A percentile compares a stretch with the other conserved stretches of the same genome.
Evolutionary conservation across 352 stramenopile species (phyloP).

Genomic region (Discostella stelligera): DNA sequence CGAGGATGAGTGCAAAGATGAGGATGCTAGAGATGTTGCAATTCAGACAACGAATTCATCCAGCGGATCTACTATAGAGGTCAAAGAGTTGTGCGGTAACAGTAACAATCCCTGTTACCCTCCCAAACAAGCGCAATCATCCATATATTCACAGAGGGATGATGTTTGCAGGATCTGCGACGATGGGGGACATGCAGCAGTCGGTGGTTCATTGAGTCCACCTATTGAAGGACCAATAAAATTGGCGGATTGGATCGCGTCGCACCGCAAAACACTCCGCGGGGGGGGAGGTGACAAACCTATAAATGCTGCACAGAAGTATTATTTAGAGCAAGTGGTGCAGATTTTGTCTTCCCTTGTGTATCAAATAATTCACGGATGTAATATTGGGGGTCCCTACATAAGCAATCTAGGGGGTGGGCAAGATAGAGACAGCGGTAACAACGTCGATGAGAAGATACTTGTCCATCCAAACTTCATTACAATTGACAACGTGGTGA

Average conservation of each 20-base stretch:
- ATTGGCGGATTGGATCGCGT: slow-evolving; percentile 3
- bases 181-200: neutral
- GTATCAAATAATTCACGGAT: slow-evolving; percentile 1
- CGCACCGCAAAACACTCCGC: neutral
- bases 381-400: neutral
- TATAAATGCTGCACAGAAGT: neutral
- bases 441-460: neutral
- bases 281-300: neutral
- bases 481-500: neutral
- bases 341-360: slow-evolving; percentile 12
- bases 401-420: neutral
- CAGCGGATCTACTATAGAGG: too few relatives aligned
- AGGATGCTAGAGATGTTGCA: too few relatives aligned
- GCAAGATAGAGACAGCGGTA: neutral
- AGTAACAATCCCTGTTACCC: too few relatives aligned
- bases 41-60: too few relatives aligned
- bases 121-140: too few relatives aligned
- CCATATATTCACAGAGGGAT: too few relatives aligned
- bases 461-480: slow-evolving; percentile 2
- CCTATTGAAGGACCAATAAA: neutral
- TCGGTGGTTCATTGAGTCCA: too few relatives aligned
- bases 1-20: neutral
- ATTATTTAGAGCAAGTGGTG: slow-evolving; percentile 24
- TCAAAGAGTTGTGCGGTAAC: too few relatives aligned
- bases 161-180: too few relatives aligned